phyloP scores from a whole-genome alignment of 1,139 yeast genomes.

The Saccharomyces pastorianus region DNA sequence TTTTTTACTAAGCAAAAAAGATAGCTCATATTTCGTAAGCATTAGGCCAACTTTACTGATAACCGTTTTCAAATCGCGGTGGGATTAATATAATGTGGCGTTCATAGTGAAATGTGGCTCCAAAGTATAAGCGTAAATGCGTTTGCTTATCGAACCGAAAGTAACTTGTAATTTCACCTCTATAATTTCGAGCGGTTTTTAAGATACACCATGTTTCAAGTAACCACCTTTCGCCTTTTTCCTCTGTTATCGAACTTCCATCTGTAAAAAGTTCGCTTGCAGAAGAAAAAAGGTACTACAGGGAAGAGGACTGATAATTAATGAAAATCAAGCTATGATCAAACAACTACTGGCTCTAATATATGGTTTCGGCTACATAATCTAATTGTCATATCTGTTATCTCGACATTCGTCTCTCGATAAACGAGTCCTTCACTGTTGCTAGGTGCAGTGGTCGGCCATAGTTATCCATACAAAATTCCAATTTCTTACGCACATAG shows the following conservation, averaged over 20 bases:
- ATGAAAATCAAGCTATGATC: background rate
- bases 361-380: background rate
- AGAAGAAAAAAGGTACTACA: background rate
- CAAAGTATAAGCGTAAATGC: background rate
- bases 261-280: background rate
- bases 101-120: background rate
- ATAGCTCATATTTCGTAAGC: background rate
- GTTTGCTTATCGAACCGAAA: background rate
- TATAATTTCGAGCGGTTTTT: background rate
- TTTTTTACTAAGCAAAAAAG: background rate
- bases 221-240: background rate
- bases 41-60: background rate
- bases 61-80: background rate
- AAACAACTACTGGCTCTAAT: background rate
- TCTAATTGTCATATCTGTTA: background rate
- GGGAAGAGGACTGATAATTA: background rate
- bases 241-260: background rate
- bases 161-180: background rate
- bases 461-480: background rate
- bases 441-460: too few species aligned
- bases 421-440: background rate
- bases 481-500: background rate
- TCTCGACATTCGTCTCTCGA: background rate
- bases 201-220: background rate
- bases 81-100: background rate